Base-by-base conservation (phyloP, 371 early-diverging fungal genomes). In the Mortierella sp. region DNA sequence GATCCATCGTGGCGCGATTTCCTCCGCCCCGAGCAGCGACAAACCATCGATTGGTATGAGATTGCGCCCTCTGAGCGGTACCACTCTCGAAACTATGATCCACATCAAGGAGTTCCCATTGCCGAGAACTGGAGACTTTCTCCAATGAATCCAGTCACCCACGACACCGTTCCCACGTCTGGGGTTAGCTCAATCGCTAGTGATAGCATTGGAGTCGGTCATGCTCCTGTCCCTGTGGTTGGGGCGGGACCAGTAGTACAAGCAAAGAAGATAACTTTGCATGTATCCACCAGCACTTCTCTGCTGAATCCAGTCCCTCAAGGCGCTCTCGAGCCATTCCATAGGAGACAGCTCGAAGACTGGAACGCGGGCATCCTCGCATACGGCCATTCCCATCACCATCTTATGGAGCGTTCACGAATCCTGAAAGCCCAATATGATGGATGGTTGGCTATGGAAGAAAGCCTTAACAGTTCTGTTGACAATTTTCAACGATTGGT, bases 11-110 rank as follows among this genome's bases (percentile, higher is more conserved):
- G 24, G 40, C 10, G 39, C 5, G 35, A 61, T 20, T 32, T 22
- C 40, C 62, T 32, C 62, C 18, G 20, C 22, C 11, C 39, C 22
- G 62, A n/a, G 10, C 22, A 61, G 35, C 39, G 32, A 22, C 35
- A 40, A 37, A 37, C 62, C 12, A 61, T 61, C 18, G 39, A 61
- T 22, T 61, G 62, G 62, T n/a, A 22, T n/a, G 40, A 40, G 1
- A 37, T n/a, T 61, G 20, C 39, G 5, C 20, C 10, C 3, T 18
- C n/a, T 32, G 62, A 61, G 35, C 14, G 22, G n/a, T 61, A 10
- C 40, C 39, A 37, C 22, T 61, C 62, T 14, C 37, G 32, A 18
- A 24, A 61, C 22, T 61, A 61, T 39, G 28, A 61, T 22, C 62
- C 62, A 11, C 62, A 61, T 20, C 62, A 52, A 52, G 52, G 52